A percentile compares a stretch with the other conserved stretches of the same genome.
These are phyloP conservation scores for Colletotrichum sp. DNA, from an alignment of 2,329 filamentous ascomycete species.

Conservation along the genomic window DNA sequence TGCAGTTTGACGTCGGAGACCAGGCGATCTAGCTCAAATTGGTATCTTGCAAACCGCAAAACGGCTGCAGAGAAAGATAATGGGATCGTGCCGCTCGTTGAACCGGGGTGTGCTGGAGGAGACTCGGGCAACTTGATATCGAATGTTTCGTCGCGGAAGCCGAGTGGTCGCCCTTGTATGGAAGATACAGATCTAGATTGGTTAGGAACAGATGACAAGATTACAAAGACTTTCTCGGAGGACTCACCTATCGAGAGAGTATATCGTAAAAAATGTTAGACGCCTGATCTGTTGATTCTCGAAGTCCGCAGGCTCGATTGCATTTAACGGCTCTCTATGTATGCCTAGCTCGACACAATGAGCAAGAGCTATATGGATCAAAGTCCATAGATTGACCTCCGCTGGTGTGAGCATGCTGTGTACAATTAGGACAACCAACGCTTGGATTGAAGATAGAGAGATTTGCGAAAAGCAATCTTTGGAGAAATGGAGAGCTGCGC, in stretches of 20 bases:
- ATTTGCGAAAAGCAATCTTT: constrained; percentile 36
- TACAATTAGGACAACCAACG: constrained; percentile 31
- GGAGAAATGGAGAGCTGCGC: constrained; percentile 32
- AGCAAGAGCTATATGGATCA: constrained; percentile 38
- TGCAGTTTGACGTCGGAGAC: constrained; percentile 28
- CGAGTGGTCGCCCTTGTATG: constrained; percentile 41
- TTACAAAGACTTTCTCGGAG: not conserved
- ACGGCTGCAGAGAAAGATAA: constrained; percentile 10
- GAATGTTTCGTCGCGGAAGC: constrained; percentile 41
- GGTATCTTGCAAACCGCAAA: constrained; percentile 27
- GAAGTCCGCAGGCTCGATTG: not conserved
- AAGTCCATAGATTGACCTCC: constrained; percentile 39
- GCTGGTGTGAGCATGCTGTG: constrained; percentile 37
- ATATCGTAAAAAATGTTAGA: constrained; percentile 38
- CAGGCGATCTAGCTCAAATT: constrained; percentile 29
- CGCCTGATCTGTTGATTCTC: constrained; percentile 22
- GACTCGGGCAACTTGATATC: constrained; percentile 30
- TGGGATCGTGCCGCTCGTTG: not conserved
- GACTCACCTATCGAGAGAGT: constrained; percentile 37
- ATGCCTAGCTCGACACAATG: constrained; percentile 42
- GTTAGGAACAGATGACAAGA: not conserved
- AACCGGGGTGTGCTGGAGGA: not conserved
- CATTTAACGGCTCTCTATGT: constrained; percentile 33
- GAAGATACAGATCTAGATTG: constrained; percentile 34
- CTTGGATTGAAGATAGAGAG: constrained; percentile 36